Evolutionary conservation across 2,329 filamentous ascomycete species (phyloP), one percentile per base, ranked within the genome.

Genomic region (Cladophialophora immunda): DNA sequence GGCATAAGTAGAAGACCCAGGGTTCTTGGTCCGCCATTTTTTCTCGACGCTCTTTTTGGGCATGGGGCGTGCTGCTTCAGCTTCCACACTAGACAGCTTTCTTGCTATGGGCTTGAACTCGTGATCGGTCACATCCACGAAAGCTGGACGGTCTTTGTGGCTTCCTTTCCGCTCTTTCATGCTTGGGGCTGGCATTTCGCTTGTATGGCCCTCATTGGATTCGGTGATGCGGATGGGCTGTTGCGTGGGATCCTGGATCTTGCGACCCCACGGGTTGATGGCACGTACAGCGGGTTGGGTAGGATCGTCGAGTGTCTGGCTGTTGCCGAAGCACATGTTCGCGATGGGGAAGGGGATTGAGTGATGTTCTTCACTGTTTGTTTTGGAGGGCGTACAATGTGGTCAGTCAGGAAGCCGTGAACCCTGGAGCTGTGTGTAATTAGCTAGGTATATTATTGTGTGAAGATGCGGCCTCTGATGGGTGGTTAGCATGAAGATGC

Each of bases 321-420:
- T 56, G 34, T n/a, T 55, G 11, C 55, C 25, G 52, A 70, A 68
- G 57, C 68, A 70, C 68, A 70, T 70, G 53, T 19, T 68, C 22
- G 30, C 19, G 17, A 30, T 30, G 11, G 25, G 27, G 13, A 50
- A 15, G 29, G 22, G 27, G 22, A 17, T n/a, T 17, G 27, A 19
- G 7, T 47, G 22, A 50, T 50, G 15, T 50, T 50, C 22, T 50
- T 50, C n/a, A 50, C 45, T 50, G 19, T 15, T 25, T 47, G 19
- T 47, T 13, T 22, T 47, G 41, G 8, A 25, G 7, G 5, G 11
- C 36, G 41, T 11, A 8, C 41, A 41, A n/a, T 41, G 17, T n/a
- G 4, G 7, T 19, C 17, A 19, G n/a, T 9, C 7, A 19, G 2
- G 19, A 27, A 27, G 19, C 22, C 9, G 45, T 13, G 11, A 15